These are phyloP conservation scores for Cyamopsis tetragonoloba DNA, from an alignment of 306 rosid genomes.

Conservation along the genomic window DNA sequence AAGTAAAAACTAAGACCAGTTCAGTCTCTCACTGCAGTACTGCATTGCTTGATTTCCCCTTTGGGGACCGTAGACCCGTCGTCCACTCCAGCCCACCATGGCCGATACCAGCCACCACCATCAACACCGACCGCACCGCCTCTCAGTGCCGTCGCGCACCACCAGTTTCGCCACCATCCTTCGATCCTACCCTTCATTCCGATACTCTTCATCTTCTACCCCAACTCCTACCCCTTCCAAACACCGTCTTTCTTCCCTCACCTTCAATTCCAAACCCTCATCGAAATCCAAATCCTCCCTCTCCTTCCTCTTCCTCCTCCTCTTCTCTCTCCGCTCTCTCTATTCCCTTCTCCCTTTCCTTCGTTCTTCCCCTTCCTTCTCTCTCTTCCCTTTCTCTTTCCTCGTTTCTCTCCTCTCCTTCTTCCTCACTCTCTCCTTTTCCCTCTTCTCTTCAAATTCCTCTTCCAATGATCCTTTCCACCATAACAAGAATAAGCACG, in stretches of 20 bases:
- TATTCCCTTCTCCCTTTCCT: slow-evolving; percentile 72
- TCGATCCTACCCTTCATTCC: slow-evolving; percentile 40
- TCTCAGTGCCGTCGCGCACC: slow-evolving; percentile 60
- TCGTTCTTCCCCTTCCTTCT: slow-evolving; percentile 73
- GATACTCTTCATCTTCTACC: slow-evolving; percentile 39
- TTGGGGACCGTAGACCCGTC: not conserved
- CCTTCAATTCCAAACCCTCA: slow-evolving; percentile 42
- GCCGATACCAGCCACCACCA: slow-evolving; percentile 67
- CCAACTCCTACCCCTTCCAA: slow-evolving; percentile 75
- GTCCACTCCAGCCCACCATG: slow-evolving; percentile 36
- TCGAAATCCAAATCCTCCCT: slow-evolving; percentile 43
- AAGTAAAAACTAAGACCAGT: too few relatives aligned
- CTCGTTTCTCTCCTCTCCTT: slow-evolving; percentile 63
- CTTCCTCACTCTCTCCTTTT: slow-evolving; percentile 46
- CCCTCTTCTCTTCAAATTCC: slow-evolving; percentile 38
- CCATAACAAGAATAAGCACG: slow-evolving; percentile 32
- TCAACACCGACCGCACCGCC: slow-evolving; percentile 76
- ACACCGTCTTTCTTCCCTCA: slow-evolving; percentile 40
- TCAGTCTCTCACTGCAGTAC: too few relatives aligned
- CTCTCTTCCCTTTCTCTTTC: slow-evolving; percentile 73
- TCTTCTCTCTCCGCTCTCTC: slow-evolving; percentile 69
- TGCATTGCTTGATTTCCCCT: not conserved
- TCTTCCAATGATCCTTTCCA: slow-evolving; percentile 44
- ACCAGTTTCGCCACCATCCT: slow-evolving; percentile 29
- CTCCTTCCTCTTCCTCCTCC: slow-evolving; percentile 63